Percentiles rank a stretch among this genome's conserved stretches.
These are phyloP conservation scores for Hepatocystis sp. DNA, from an alignment of 169 alveolate species.

Conservation along the genomic window DNA sequence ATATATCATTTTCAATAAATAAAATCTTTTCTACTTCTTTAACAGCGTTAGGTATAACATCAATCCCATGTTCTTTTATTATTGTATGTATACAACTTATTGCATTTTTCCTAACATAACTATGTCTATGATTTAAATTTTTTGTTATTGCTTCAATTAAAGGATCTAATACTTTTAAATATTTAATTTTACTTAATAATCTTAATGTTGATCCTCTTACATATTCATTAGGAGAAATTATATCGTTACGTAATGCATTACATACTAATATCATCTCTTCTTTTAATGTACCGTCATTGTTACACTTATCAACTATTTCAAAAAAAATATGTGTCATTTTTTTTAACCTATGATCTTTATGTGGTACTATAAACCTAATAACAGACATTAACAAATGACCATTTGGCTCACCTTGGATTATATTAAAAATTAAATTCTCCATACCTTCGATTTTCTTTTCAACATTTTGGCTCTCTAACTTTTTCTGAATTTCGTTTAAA, in stretches of 20 bases:
- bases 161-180: conserved; percentile 93
- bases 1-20: conserved; percentile 90
- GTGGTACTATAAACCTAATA: conserved; percentile 87
- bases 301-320: conserved; percentile 95
- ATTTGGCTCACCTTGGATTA: conserved; percentile 82
- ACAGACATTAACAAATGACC: conserved; percentile 86
- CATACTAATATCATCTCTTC: conserved; percentile 98
- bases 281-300: conserved; percentile 94
- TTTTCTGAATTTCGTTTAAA: conserved; percentile 58
- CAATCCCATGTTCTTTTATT: conserved; percentile 92
- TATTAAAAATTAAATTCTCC: conserved; percentile 80
- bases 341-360: conserved; percentile 90
- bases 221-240: conserved; percentile 96
- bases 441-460: conserved; percentile 81
- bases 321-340: conserved; percentile 94
- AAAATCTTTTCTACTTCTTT: conserved; percentile 87
- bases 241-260: conserved; percentile 96
- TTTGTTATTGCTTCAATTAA: conserved; percentile 93
- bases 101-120: conserved; percentile 96
- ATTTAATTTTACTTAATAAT: conserved; percentile 92
- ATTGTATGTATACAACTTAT: conserved; percentile 92
- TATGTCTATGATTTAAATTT: conserved; percentile 92
- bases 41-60: conserved; percentile 88
- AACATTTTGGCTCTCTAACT: conserved; percentile 80
- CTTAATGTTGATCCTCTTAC: conserved; percentile 97